Percentiles rank a stretch among this genome's conserved stretches.
These are phyloP conservation scores for Podospora didyma DNA, from an alignment of 495 filamentous ascomycete species.

Conservation along the genomic window DNA sequence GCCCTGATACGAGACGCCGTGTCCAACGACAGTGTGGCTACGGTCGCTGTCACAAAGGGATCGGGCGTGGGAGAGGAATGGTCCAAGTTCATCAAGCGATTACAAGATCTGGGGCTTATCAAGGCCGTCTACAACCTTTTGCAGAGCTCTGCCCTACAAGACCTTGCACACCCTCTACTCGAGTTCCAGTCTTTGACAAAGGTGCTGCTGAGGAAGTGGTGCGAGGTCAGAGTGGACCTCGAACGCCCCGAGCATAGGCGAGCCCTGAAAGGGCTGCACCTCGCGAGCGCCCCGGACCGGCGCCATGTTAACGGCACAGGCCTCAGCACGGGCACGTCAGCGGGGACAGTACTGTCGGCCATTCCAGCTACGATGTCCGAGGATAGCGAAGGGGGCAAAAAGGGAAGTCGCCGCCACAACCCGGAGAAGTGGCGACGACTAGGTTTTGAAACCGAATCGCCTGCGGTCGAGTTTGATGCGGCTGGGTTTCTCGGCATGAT, in stretches of 20 bases:
- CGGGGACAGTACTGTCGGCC: background rate
- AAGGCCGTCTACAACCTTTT: conserved; percentile 86
- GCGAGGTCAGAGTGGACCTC: conserved; percentile 75
- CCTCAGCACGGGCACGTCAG: too few relatives aligned
- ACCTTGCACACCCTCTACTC: conserved; percentile 85
- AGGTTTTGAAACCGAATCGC: conserved; percentile 88
- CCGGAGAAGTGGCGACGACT: conserved; percentile 92
- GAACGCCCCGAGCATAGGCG: conserved; percentile 86
- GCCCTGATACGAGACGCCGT: conserved; percentile 91
- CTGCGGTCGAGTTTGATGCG: conserved; percentile 76
- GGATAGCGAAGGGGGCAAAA: conserved; percentile 31
- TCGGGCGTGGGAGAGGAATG: conserved; percentile 63
- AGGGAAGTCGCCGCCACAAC: conserved; percentile 64
- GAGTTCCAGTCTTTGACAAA: conserved; percentile 95
- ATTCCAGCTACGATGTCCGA: conserved; percentile 14
- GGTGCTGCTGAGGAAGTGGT: conserved; percentile 85
- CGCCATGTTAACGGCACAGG: conserved; percentile 32
- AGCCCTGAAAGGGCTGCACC: conserved; percentile 76
- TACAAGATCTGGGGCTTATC: conserved; percentile 92
- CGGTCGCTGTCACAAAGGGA: conserved; percentile 34
- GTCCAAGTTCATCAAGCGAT: conserved; percentile 88
- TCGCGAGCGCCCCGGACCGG: conserved; percentile 72
- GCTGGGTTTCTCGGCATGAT: conserved; percentile 94
- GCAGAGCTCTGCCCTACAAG: conserved; percentile 90
- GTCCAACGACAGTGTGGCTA: conserved; percentile 56